phyloP scores from a whole-genome alignment of 2,329 filamentous ascomycete genomes.

The Penicillium capsulatum region DNA sequence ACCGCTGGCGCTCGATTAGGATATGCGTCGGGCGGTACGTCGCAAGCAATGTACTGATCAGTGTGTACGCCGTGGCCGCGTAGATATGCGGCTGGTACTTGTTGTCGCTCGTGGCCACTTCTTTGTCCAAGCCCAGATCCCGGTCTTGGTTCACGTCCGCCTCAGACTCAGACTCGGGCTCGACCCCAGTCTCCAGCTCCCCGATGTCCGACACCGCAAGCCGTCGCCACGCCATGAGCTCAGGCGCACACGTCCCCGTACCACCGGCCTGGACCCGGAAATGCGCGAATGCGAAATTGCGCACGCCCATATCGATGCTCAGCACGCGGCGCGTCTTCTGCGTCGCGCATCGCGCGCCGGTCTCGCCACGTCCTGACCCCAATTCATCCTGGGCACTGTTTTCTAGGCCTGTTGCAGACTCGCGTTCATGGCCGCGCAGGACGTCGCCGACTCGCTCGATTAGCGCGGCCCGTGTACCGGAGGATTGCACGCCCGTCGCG shows the following conservation, averaged over 20 bases:
- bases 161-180: not conserved
- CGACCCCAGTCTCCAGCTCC: not conserved
- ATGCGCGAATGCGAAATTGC: constrained; percentile 72
- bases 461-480: constrained; percentile 58
- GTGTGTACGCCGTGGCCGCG: constrained; percentile 52
- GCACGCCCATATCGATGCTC: constrained; percentile 81
- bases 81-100: constrained; percentile 53
- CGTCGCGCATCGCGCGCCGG: not conserved
- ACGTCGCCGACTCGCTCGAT: constrained; percentile 45
- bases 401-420: no score
- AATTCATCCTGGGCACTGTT: no score
- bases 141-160: not conserved
- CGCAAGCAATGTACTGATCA: constrained; percentile 50
- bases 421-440: no score
- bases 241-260: not conserved
- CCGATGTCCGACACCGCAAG: constrained; percentile 32
- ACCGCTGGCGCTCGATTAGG: constrained; percentile 64
- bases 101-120: constrained; percentile 4
- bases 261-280: constrained; percentile 39
- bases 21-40: constrained; percentile 60
- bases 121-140: not conserved
- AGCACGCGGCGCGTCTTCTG: constrained; percentile 46
- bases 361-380: no score
- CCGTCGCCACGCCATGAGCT: constrained; percentile 42
- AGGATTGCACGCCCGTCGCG: constrained; percentile 55